These are phyloP conservation scores for Wickerhamomyces tratensis DNA, from an alignment of 805 yeast species.

Conservation along the genomic window DNA sequence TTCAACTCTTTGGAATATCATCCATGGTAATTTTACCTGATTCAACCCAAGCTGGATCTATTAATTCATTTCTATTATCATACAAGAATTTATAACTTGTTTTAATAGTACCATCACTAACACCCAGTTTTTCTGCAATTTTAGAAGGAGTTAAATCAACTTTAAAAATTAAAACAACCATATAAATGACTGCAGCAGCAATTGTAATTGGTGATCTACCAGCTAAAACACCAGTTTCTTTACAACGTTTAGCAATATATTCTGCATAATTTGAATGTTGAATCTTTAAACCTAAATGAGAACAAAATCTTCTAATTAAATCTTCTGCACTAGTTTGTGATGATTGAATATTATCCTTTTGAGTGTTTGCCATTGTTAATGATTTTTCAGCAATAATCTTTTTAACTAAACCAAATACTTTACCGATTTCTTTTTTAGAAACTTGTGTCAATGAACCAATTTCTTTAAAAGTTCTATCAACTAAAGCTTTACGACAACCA, in stretches of 20 bases:
- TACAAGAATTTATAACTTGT: constrained; percentile 78
- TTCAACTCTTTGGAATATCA: constrained; percentile 16
- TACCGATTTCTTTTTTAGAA: constrained; percentile 90
- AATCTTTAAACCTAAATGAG: constrained; percentile 80
- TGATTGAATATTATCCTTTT: constrained; percentile 40
- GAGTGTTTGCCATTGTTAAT: constrained; percentile 11
- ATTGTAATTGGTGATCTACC: constrained; percentile 96
- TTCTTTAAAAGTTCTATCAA: constrained; percentile 91
- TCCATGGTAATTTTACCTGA: constrained; percentile 54
- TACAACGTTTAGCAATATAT: constrained; percentile 80
- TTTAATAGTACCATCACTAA: constrained; percentile 94
- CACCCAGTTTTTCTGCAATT: constrained; percentile 90
- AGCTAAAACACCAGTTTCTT: constrained; percentile 87
- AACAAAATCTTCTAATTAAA: constrained; percentile 90
- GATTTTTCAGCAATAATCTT: constrained; percentile 43
- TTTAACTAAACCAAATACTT: constrained; percentile 79
- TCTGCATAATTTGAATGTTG: constrained; percentile 90
- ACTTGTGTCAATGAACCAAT: constrained; percentile 92
- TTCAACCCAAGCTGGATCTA: constrained; percentile 72
- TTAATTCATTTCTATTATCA: constrained; percentile 59
- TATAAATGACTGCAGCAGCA: constrained; percentile 94
- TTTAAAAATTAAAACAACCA: constrained; percentile 85
- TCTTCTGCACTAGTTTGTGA: constrained; percentile 91
- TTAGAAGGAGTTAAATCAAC: constrained; percentile 65
- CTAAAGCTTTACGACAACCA: constrained; percentile 91